Percentiles rank a stretch among this genome's conserved stretches.
Evolutionary conservation across 2,329 filamentous ascomycete genomes (phyloP).

Genomic region (Penicillium fuscoglaucum): DNA sequence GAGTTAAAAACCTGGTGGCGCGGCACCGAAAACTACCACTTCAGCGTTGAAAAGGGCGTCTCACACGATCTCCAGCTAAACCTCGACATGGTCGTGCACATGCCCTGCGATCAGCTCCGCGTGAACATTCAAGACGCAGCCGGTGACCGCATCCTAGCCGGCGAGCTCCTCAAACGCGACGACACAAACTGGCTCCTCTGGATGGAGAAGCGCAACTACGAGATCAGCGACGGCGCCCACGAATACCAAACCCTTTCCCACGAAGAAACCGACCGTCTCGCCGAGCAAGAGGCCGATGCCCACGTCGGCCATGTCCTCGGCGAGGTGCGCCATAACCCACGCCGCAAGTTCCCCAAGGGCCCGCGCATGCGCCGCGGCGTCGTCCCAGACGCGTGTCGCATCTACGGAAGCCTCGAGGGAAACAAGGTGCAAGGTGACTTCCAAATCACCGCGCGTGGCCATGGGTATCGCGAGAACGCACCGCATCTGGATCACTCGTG

Average conservation of each 20-base stretch:
- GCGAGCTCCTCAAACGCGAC: constrained; percentile 70
- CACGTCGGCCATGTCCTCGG: constrained; percentile 90
- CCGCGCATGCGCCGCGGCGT: constrained; percentile 61
- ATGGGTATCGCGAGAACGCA: constrained; percentile 85
- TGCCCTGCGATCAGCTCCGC: constrained; percentile 86
- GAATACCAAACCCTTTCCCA: constrained; percentile 58
- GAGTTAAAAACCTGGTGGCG: constrained; percentile 82
- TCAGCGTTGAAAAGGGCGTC: constrained; percentile 89
- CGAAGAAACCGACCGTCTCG: constrained; percentile 58
- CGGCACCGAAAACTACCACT: constrained; percentile 82
- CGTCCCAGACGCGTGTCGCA: constrained; percentile 73
- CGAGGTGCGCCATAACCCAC: constrained; percentile 67
- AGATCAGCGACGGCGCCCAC: constrained; percentile 57
- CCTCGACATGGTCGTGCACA: constrained; percentile 85
- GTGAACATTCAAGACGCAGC: constrained; percentile 96
- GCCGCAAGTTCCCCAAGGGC: constrained; percentile 68
- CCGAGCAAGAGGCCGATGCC: constrained; percentile 64
- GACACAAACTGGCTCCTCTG: constrained; percentile 79
- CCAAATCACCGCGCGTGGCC: constrained; percentile 91
- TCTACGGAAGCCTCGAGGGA: constrained; percentile 85
- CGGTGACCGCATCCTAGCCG: constrained; percentile 87
- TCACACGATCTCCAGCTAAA: constrained; percentile 90
- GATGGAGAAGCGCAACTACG: constrained; percentile 66
- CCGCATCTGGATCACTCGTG: constrained; percentile 77
- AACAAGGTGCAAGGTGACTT: constrained; percentile 99